Conservation (phyloP, 371 early-diverging fungal species). For the Capillidium heterosporum region DNA sequence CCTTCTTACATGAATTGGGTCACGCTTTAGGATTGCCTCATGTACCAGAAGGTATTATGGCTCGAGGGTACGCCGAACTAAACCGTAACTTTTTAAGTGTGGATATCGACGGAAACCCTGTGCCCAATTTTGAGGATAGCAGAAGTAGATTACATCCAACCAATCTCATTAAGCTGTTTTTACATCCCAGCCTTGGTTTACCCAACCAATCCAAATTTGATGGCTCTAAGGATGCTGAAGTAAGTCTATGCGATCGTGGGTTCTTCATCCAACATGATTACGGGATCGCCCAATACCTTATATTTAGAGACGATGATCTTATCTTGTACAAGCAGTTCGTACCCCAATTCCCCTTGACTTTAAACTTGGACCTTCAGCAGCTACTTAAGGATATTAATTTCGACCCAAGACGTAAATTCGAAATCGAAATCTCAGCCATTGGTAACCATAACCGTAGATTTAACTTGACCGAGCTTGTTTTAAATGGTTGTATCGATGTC, state of each 20-base stretch:
- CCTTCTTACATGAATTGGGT: constrained; percentile 45
- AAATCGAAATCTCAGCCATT: constrained; percentile 26
- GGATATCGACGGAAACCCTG: no score
- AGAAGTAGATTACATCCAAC: neutral
- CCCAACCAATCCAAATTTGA: neutral
- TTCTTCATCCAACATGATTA: no score
- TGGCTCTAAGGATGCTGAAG: neutral
- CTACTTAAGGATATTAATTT: neutral
- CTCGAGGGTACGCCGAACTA: constrained; percentile 40
- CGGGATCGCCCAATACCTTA: no score
- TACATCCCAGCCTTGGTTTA: neutral
- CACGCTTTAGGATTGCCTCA: constrained; percentile 35
- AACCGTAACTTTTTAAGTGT: no score
- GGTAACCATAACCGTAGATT: constrained; percentile 21
- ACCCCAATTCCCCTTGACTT: no score
- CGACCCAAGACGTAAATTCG: constrained; percentile 16
- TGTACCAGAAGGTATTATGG: constrained; percentile 38
- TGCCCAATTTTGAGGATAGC: no score
- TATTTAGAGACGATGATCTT: no score
- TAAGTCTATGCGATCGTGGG: neutral
- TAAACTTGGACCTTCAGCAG: no score
- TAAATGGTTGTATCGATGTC: no score
- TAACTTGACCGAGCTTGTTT: constrained; percentile 16
- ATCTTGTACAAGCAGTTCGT: no score
- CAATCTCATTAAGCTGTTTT: neutral